phyloP scores from a whole-genome alignment of 768 basidiomycete genomes.

The Mycena indigotica region DNA sequence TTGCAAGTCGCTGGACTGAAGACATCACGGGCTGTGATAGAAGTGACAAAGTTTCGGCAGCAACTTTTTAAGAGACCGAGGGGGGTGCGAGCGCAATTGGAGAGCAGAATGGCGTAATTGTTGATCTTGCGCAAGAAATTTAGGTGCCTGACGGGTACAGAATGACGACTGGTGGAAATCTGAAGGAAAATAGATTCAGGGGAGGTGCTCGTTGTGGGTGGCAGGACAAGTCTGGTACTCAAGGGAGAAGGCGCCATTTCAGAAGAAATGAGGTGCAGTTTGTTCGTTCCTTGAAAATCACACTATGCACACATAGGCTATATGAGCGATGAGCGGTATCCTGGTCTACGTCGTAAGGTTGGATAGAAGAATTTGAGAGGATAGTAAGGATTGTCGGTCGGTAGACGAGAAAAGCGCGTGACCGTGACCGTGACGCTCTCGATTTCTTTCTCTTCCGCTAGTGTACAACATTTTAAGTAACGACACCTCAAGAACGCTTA shows the following conservation, averaged over 20 bases:
- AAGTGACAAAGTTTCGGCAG: background rate
- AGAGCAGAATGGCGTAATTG: background rate
- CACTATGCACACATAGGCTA: too few species aligned
- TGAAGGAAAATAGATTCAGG: too few species aligned
- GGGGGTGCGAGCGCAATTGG: background rate
- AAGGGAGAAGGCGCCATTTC: background rate
- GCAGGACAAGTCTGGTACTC: too few species aligned
- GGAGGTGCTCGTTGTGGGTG: too few species aligned
- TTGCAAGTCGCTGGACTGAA: constrained; percentile 51
- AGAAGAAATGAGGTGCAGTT: background rate
- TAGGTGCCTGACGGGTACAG: background rate
- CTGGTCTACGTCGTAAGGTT: too few species aligned
- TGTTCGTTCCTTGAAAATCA: background rate
- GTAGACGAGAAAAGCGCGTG: too few species aligned
- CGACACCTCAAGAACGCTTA: background rate
- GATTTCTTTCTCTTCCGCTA: too few species aligned
- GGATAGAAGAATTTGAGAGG: too few species aligned
- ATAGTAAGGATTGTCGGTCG: too few species aligned
- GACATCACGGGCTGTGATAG: constrained; percentile 22
- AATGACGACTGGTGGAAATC: background rate
- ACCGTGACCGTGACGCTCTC: too few species aligned
- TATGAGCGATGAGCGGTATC: too few species aligned
- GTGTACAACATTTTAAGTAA: background rate
- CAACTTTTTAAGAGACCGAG: background rate
- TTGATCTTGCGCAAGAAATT: background rate